Percentiles rank a stretch among this genome's conserved stretches.
phyloP scores from a whole-genome alignment of 78 protist species.

The Creolimax fragrantissima region DNA sequence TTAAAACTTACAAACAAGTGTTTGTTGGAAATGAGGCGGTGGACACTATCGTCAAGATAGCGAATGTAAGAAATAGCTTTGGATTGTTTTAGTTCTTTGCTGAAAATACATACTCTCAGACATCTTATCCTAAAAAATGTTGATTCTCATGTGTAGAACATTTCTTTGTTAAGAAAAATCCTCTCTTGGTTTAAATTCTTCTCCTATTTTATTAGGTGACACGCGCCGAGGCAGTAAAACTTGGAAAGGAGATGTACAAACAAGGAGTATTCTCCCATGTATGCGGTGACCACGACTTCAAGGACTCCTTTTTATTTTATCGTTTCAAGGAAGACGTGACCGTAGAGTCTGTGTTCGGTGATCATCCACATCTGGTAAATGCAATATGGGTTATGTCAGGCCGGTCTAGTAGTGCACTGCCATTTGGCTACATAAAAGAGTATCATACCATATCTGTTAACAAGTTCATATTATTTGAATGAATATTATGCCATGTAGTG shows the following conservation, averaged over 20 bases:
- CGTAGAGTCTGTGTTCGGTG: background rate
- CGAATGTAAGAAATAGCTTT: background rate
- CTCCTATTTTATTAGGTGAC: background rate
- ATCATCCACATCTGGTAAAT: background rate
- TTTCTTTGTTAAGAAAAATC: no score
- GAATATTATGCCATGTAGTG: no score
- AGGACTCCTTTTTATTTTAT: slow-evolving; percentile 2
- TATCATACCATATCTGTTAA: no score
- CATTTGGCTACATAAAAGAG: no score
- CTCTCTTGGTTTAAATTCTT: no score
- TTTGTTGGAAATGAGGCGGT: slow-evolving; percentile 28
- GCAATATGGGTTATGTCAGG: no score
- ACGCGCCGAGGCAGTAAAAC: background rate
- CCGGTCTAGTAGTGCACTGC: no score
- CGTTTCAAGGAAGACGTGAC: slow-evolving; percentile 7
- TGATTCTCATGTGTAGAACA: no score
- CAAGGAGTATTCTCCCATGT: slow-evolving; percentile 16
- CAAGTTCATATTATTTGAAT: no score
- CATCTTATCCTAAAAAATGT: no score
- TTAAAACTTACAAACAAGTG: slow-evolving; percentile 17
- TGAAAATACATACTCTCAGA: no score
- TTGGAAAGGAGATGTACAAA: slow-evolving; percentile 9
- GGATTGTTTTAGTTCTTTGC: no score
- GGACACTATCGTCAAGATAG: background rate
- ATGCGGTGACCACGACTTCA: slow-evolving; percentile 11